These are phyloP conservation scores for Hypoxylon perforatum DNA, from an alignment of 495 filamentous ascomycete species.

Conservation along the genomic window DNA sequence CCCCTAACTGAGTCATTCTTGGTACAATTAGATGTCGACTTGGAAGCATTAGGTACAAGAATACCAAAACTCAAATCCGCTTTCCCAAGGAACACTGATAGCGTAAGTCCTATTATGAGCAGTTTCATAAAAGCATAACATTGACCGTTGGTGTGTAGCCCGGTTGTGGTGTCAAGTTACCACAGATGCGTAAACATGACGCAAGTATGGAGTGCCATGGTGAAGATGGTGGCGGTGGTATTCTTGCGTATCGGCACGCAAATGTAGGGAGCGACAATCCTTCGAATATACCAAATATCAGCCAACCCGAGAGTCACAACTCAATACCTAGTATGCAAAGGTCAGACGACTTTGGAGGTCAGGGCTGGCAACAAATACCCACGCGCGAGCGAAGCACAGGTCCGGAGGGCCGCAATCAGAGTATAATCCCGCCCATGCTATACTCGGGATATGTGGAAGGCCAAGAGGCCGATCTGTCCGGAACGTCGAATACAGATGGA, in stretches of 20 bases:
- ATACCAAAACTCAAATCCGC: constrained; percentile 64
- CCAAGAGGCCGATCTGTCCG: constrained; percentile 49
- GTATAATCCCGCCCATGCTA: constrained; percentile 46
- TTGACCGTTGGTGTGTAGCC: constrained; percentile 27
- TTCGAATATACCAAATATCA: constrained; percentile 41
- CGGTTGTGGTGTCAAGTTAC: constrained; percentile 24
- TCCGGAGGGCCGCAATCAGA: constrained; percentile 39
- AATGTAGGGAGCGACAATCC: constrained; percentile 47
- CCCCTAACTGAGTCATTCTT: constrained; percentile 96
- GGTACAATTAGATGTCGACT: constrained; percentile 91
- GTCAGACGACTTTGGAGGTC: constrained; percentile 38
- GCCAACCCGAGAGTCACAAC: constrained; percentile 42
- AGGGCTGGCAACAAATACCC: constrained; percentile 51
- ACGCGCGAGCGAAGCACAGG: constrained; percentile 46
- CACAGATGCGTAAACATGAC: constrained; percentile 18
- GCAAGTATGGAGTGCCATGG: background rate
- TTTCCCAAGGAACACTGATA: constrained; percentile 61
- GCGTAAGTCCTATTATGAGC: constrained; percentile 47
- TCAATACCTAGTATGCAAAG: constrained; percentile 23
- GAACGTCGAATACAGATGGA: constrained; percentile 51
- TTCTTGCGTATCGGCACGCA: constrained; percentile 48
- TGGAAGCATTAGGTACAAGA: constrained; percentile 71
- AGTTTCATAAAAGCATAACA: background rate
- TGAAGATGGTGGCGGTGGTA: constrained; percentile 31
- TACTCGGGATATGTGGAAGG: constrained; percentile 42